Evolutionary conservation across 2,329 filamentous ascomycete genomes (phyloP).

Genomic region (Neonectria neomacrospora): DNA sequence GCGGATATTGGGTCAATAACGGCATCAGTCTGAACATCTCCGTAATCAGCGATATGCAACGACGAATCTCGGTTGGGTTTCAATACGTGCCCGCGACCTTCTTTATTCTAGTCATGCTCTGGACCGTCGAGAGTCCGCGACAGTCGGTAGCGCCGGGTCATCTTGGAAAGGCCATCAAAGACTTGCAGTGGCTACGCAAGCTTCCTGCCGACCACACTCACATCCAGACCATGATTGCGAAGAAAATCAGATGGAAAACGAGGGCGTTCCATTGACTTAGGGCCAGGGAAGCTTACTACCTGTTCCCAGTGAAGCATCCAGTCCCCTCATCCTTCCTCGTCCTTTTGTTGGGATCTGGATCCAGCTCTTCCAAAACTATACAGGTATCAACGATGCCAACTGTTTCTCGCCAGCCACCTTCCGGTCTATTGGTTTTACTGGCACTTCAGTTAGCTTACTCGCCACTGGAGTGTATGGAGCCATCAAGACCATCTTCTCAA

Average conservation of each 20-base stretch:
- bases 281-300: slow-evolving; percentile 8
- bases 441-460: slow-evolving; percentile 66
- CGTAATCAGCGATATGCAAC: slow-evolving; percentile 42
- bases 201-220: slow-evolving; percentile 30
- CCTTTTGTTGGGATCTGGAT: slow-evolving; percentile 67
- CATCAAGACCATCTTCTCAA: slow-evolving; percentile 56
- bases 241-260: slow-evolving; percentile 30
- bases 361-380: slow-evolving; percentile 40
- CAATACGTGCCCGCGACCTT: slow-evolving; percentile 35
- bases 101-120: slow-evolving; percentile 44
- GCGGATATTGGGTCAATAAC: slow-evolving; percentile 55
- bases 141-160: slow-evolving; percentile 36
- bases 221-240: slow-evolving; percentile 24
- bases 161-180: slow-evolving; percentile 24
- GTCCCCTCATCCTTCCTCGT: slow-evolving; percentile 56
- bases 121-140: slow-evolving; percentile 49
- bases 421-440: slow-evolving; percentile 68
- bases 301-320: slow-evolving; percentile 24
- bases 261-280: slow-evolving; percentile 12
- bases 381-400: slow-evolving; percentile 73
- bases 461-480: slow-evolving; percentile 75
- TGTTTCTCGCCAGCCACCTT: slow-evolving; percentile 74
- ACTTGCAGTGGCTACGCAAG: slow-evolving; percentile 27
- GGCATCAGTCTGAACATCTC: slow-evolving; percentile 35
- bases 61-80: slow-evolving; percentile 55